Evolutionary conservation across 2,329 filamentous ascomycete genomes (phyloP).

Genomic region (Cephalotrichum gorgonifer): DNA sequence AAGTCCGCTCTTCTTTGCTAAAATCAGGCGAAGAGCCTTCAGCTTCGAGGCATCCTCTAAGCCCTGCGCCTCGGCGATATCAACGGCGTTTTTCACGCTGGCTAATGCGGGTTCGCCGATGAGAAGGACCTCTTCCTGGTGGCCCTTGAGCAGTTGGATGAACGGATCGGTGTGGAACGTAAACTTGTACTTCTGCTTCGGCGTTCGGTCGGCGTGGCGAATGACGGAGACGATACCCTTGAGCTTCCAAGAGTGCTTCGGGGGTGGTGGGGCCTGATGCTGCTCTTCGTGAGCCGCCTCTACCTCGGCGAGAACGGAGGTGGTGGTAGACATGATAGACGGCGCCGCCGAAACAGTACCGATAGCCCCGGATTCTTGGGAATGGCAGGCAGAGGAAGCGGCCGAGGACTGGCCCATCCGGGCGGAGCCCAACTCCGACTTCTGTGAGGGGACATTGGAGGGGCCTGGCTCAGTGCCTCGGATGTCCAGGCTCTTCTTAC

Average conservation of each 20-base stretch:
- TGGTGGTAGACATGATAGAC: constrained; percentile 25
- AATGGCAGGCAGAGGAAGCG: not conserved
- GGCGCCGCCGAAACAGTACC: constrained; percentile 26
- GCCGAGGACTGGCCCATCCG: constrained; percentile 2
- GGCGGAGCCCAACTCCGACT: constrained; percentile 5
- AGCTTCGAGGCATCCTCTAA: constrained; percentile 82
- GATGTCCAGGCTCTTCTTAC: constrained; percentile 6
- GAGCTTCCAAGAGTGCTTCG: constrained; percentile 93
- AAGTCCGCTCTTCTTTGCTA: constrained; percentile 89
- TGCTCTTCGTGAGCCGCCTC: constrained; percentile 15
- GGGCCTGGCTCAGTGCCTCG: not conserved
- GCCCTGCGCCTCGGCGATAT: constrained; percentile 64
- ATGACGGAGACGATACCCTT: constrained; percentile 97
- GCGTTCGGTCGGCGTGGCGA: constrained; percentile 90
- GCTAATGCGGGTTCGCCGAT: constrained; percentile 83
- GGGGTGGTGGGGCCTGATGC: constrained; percentile 53
- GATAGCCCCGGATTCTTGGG: not conserved
- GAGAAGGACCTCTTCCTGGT: constrained; percentile 90
- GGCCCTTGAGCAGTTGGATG: constrained; percentile 85
- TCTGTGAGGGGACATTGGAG: not conserved
- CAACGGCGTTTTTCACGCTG: constrained; percentile 83
- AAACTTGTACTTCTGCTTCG: constrained; percentile 99
- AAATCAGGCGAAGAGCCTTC: constrained; percentile 71
- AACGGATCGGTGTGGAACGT: constrained; percentile 97
- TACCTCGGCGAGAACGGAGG: constrained; percentile 24